phyloP scores from a whole-genome alignment of 1,284 basidiomycete species.

The Cerioporus squamosus region DNA sequence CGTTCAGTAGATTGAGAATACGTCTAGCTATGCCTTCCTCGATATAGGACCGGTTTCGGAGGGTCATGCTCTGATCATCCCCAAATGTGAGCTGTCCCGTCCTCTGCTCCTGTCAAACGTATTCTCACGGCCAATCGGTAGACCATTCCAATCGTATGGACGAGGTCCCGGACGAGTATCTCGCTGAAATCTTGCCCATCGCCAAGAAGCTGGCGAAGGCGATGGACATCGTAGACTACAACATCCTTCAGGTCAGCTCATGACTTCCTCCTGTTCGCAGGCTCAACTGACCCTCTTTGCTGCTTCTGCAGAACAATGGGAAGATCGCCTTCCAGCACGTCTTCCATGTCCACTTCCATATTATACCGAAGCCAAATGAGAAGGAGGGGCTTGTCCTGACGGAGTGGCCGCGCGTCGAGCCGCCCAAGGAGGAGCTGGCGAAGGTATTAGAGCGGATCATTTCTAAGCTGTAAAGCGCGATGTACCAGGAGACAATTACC shows the following conservation, averaged over 20 bases:
- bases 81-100: conserved; percentile 70
- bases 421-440: conserved; percentile 61
- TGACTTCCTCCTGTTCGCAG: no score
- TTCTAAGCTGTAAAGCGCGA: conserved; percentile 44
- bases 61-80: conserved; percentile 87
- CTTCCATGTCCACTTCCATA: conserved; percentile 87
- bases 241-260: conserved; percentile 71
- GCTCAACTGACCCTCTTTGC: not conserved
- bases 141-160: conserved; percentile 80
- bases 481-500: not conserved
- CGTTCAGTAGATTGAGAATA: conserved; percentile 29
- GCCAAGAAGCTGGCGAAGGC: conserved; percentile 89
- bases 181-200: conserved; percentile 74
- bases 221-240: conserved; percentile 79
- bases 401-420: conserved; percentile 59
- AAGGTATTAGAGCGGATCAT: conserved; percentile 58
- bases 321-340: conserved; percentile 83
- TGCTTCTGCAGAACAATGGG: conserved; percentile 76
- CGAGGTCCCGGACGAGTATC: conserved; percentile 81
- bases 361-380: conserved; percentile 85
- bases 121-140: conserved; percentile 31
- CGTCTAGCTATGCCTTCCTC: conserved; percentile 58
- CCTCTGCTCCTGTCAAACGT: not conserved
- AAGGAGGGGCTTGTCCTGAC: conserved; percentile 75
- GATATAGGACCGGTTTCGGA: conserved; percentile 87